Evolutionary conservation across 139 green algal genomes (phyloP), one percentile per base, ranked within the genome.

Genomic region (Chlorella sp.): DNA sequence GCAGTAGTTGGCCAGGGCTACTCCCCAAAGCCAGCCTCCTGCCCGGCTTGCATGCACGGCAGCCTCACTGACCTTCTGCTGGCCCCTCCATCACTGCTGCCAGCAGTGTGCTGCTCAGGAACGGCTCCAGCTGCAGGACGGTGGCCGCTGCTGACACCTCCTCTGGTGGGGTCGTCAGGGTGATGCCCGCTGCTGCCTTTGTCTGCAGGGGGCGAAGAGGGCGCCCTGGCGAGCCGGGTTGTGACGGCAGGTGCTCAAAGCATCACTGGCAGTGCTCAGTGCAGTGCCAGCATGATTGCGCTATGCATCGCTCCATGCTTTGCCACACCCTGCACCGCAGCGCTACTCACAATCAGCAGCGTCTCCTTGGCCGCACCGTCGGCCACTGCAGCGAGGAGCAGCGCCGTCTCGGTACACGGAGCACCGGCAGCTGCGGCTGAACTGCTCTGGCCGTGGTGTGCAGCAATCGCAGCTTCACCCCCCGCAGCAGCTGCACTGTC

Each of bases 111-210:
- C 16, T 38, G 38, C 40, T 40, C 9, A 83, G 16, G 43, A 79
- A 77, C 14, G 73, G 73, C 36, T 60, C 36, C 58, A 86, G 74
- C 60, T 68, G 58, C 44, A 86, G 20, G 6, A 82, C 36, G 19
- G 43, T 83, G n/a, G 73, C 70, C 19, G 46, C 46, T 6, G 82
- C 70, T 6, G 82, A 86, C 43, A 86, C 58, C n/a, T 86, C 82
- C 44, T 81, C 82, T 14, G 67, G 32, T 32, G 82, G 82, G 2
- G 46, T 86, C 19, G 73, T 77, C 32, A 86, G 60, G 2, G 44
- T 76, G 22, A 60, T 40, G 14, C n/a, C 60, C 68, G 72, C n/a
- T 9, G 82, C 46, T 16, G 51, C 70, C 3, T 65, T 60, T 24
- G 51, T 24, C 51, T 60, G 51, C 51, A 60, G 13, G 51, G 9